Evolutionary conservation across 345 rosid species (phyloP), one percentile per base, ranked within the genome.

Genomic region (Viola odorata): DNA sequence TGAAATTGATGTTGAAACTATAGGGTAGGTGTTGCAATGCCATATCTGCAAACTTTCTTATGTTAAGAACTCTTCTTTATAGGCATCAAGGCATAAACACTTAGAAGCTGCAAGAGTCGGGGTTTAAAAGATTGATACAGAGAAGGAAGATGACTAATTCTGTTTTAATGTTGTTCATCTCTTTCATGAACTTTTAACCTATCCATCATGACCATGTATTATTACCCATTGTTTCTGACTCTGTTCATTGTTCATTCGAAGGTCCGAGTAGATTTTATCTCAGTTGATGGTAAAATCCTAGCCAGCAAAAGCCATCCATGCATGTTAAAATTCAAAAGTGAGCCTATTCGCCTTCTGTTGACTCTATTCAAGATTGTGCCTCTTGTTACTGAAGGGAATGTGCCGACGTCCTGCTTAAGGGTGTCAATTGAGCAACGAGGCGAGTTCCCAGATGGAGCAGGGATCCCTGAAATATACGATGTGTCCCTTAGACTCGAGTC

Each of bases 391-490:
- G 99, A 88, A 72, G 75, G 84, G 11, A 53, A 64, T 4, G 73
- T 81, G 7, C 92, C 96, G 37, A 88, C 99, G 32, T 75, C 91
- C 64, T 88, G 82, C 72, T 0, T 78, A 61, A 81, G 71, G 72
- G 81, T 85, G 52, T 23, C 63, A 44, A 74, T 87, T 14, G 96
- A 85, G 65, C 96, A 84, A 50, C 79, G 96, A 45, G 96, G 91
- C 38, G 90, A 85, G 64, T 84, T 67, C 63, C 72, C 16, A 45
- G 75, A 76, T 12, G 88, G 81, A 61, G 91, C 80, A 50, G 96
- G 98, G 57, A 70, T 92, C 53, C 98, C 96, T 32, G 94, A 89
- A 80, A 70, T 89, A 57, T 83, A 87, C 12, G 85, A 78, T n/a
- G 87, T 91, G 3, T 83, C 82, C 8, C 55, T 89, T 49, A 55